Evolutionary conservation across 305 asterid genomes (phyloP).

Genomic region (Striga hermonthica): DNA sequence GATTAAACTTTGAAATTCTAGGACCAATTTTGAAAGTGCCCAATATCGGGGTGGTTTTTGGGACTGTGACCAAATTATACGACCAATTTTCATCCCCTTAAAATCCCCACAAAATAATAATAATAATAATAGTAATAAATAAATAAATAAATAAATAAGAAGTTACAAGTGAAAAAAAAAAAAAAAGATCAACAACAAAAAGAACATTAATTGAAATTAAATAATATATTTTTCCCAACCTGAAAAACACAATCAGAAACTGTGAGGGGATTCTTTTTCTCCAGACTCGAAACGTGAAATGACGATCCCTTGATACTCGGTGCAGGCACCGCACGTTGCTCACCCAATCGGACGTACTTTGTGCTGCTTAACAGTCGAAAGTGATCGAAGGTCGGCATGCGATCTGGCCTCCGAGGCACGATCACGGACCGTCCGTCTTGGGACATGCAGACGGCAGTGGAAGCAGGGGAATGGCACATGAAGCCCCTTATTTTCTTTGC

Average conservation of each 20-base stretch:
- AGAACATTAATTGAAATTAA: neutral
- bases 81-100: too few species aligned
- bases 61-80: too few species aligned
- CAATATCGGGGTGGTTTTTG: too few species aligned
- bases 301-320: constrained; percentile 23
- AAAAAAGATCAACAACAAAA: neutral
- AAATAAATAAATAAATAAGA: too few species aligned
- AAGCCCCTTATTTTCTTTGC: constrained; percentile 59
- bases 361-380: constrained; percentile 29
- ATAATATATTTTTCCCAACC: constrained; percentile 27
- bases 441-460: constrained; percentile 60
- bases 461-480: constrained; percentile 52
- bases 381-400: constrained; percentile 26
- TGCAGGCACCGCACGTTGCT: constrained; percentile 21
- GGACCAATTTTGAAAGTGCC: too few species aligned
- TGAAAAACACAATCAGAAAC: constrained; percentile 39
- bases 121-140: neutral
- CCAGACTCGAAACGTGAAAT: constrained; percentile 32
- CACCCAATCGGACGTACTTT: constrained; percentile 35
- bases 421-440: constrained; percentile 43
- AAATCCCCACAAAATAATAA: constrained; percentile 1
- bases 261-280: constrained; percentile 30
- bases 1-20: too few species aligned
- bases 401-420: constrained; percentile 29
- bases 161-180: too few species aligned